Percentiles rank a stretch among this genome's conserved stretches.
Evolutionary conservation across 495 filamentous ascomycete genomes (phyloP).

Genomic region (Penicillium cosmopolitanum): DNA sequence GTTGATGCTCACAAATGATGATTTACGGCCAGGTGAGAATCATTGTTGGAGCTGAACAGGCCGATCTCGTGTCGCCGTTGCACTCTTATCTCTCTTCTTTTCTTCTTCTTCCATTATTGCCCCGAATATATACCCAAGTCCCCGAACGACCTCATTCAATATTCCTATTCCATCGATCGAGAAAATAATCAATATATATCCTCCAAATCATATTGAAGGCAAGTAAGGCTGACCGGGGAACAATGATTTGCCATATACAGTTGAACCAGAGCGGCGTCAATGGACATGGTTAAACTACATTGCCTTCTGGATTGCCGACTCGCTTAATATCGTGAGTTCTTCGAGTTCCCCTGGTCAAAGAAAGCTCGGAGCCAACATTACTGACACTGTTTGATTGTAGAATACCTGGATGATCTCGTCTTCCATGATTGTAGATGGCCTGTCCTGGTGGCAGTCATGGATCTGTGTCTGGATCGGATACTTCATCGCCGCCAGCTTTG

Average conservation of each 20-base stretch:
- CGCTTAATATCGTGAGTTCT: conserved; percentile 78
- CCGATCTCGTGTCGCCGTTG: conserved; percentile 2
- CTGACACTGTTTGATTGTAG: conserved; percentile 24
- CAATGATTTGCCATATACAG: conserved; percentile 37
- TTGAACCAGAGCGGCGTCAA: conserved; percentile 80
- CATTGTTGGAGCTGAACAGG: not conserved
- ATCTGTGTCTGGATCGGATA: conserved; percentile 87
- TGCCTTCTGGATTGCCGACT: conserved; percentile 91
- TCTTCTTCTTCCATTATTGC: not conserved
- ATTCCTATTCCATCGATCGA: not conserved
- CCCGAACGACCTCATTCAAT: not conserved
- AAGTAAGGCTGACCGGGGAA: conserved; percentile 22
- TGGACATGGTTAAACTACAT: conserved; percentile 92
- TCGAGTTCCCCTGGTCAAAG: not conserved
- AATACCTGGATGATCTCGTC: conserved; percentile 99
- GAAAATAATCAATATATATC: too few relatives aligned
- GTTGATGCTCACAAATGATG: conserved; percentile 88
- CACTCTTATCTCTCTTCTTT: not conserved
- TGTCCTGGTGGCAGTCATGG: conserved; percentile 98
- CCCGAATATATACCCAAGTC: not conserved
- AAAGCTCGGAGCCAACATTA: not conserved
- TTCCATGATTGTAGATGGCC: conserved; percentile 73
- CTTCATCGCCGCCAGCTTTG: conserved; percentile 72
- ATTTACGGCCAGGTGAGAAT: conserved; percentile 78
- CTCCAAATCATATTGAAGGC: not conserved